Evolutionary conservation across 2,329 filamentous ascomycete species (phyloP), one percentile per base, ranked within the genome.

Genomic region (Xylariaceae sp.): DNA sequence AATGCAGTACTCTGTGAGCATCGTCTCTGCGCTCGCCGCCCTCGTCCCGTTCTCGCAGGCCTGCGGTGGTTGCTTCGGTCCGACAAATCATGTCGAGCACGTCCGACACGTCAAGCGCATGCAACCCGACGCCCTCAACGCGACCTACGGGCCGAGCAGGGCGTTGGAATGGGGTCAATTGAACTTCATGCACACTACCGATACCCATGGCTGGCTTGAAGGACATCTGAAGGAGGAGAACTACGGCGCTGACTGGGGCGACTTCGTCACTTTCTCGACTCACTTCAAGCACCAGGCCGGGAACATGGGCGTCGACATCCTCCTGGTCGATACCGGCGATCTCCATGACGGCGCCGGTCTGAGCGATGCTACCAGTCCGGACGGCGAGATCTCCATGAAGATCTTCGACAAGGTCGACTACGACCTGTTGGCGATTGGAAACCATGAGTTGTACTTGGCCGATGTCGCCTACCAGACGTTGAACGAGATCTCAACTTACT

Each of bases 191-290:
- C 79, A 81, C 50, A 82, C 77, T 2, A 80, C 76, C 3, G 78
- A 82, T 47, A 79, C 76, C 0, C 77, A 81, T 54, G 76, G 76
- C 16, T 79, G 78, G 78, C 65, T 81, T 15, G 73, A 77, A 51
- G 75, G 76, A 3, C 75, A 81, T 53, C 57, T 82, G 47, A 79
- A 81, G 50, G 76, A 83, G 60, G 65, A 70, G 51, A 81, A 80
- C 53, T 83, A 81, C 46, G 78, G 79, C 31, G 79, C 78, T 2
- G 80, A 84, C 54, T 83, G 79, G 77, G 80, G 80, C 18, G 80
- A 84, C 56, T 82, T 76, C 57, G 76, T 78, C 32, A 74, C 74
- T 41, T 83, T 83, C 53, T 69, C 73, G 11, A 71, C 68, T 37
- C 72, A 72, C 47, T 81, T 83, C 76, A 78, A 76, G 59, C 62